Conservation (phyloP, 106 monocot genomes). For the Phalaenopsis equestris region DNA sequence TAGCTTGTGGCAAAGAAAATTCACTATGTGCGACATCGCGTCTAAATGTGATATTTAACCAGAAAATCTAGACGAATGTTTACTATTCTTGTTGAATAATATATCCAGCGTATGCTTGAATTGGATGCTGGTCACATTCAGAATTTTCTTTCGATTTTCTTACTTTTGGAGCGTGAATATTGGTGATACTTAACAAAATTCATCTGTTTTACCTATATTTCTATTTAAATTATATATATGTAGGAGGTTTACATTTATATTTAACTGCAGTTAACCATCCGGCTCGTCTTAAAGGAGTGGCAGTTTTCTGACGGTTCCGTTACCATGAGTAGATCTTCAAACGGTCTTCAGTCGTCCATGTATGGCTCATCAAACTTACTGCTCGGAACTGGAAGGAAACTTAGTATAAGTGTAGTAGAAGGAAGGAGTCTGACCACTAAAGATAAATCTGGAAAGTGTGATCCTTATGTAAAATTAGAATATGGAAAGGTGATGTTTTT, state of each 20-base stretch:
- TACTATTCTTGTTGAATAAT: neutral
- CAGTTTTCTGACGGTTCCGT: conserved; percentile 78
- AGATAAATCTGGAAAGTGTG: conserved; percentile 78
- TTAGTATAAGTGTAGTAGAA: conserved; percentile 65
- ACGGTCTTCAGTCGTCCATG: conserved; percentile 25
- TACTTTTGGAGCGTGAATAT: neutral
- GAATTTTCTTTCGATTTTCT: neutral
- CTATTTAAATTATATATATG: neutral
- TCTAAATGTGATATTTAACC: neutral
- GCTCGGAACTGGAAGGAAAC: conserved; percentile 63
- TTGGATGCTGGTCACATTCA: neutral
- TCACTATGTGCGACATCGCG: neutral
- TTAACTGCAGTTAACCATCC: conserved; percentile 49
- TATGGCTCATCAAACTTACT: conserved; percentile 30
- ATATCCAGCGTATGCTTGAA: neutral
- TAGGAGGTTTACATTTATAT: neutral
- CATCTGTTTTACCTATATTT: neutral
- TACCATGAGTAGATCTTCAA: conserved; percentile 21
- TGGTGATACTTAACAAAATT: conserved; percentile 1
- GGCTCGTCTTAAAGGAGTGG: conserved; percentile 83
- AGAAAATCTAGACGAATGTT: neutral
- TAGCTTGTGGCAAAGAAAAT: neutral
- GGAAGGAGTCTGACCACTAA: conserved; percentile 48
- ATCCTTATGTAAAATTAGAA: conserved; percentile 76
- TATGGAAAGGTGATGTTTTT: conserved; percentile 74